Base-by-base conservation (phyloP, 2,329 filamentous ascomycete genomes). In the Knufia petricola region DNA sequence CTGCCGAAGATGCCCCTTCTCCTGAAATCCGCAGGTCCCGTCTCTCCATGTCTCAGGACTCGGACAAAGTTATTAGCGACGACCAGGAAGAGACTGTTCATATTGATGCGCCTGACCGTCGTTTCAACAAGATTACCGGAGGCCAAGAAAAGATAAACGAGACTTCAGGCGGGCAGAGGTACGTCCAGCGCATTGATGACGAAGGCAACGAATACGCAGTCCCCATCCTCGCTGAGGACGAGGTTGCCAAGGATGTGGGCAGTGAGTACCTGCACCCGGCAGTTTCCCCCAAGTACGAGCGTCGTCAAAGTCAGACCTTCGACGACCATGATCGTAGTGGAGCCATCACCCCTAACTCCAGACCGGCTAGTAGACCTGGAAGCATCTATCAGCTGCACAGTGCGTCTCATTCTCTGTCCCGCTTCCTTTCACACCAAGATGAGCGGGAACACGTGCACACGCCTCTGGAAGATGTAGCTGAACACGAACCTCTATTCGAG, bases 401-500 rank as follows among this genome's bases (percentile, higher is more conserved):
- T 48, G 48, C 51, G 28, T 57, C 55, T 4, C 40, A 55, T 26
- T 49, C 53, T 3, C 60, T 76, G 40, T 65, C 70, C 46, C 82
- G 65, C 63, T 82, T 65, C 68, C 69, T 60, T 68, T 79, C 73
- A 13, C 71, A 71, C 32, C 68, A 69, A 17, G 73, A 76, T 23
- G 70, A 74, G 24, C 59, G 61, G 41, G 75, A 79, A 40, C 71
- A 73, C 19, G 63, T 69, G 39, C 69, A 74, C 37, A 88, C 84
- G 2, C 86, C 85, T 3, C 70, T 94, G 7, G 87, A 94, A 59
- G 84, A 94, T 60, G 85, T 94, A 3, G 84, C 89, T 59, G 89
- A 96, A 64, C 96, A 96, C 60, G 90, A 96, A 64, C 92, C 92
- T 1, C 71, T 98, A 2, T 98, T 98, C 66, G 75, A 92, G 49